Conservation (phyloP, 2,329 filamentous ascomycete species). For the Bertia moriformis region DNA sequence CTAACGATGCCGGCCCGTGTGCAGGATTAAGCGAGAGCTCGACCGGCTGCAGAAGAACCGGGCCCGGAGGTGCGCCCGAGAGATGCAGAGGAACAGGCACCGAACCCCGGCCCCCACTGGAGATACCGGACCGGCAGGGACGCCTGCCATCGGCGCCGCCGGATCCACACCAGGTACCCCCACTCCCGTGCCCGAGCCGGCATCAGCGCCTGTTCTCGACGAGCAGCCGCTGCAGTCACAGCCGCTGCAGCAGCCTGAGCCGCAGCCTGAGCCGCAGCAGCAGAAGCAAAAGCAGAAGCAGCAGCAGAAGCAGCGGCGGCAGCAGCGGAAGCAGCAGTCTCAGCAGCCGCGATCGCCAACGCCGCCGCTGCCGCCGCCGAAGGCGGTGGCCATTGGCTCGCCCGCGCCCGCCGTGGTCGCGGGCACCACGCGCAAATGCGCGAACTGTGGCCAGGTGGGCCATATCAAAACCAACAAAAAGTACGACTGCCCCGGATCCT, state of each 20-base stretch:
- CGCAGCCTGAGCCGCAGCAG: too few relatives aligned
- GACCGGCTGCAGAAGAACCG: constrained; percentile 80
- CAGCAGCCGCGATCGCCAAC: neutral
- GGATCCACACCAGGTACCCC: constrained; percentile 25
- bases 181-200: constrained; percentile 24
- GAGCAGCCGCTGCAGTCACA: neutral
- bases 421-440: constrained; percentile 79
- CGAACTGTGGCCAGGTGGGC: constrained; percentile 89
- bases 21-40: constrained; percentile 59
- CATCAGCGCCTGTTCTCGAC: neutral
- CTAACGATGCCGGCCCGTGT: constrained; percentile 8
- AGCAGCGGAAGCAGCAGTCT: neutral
- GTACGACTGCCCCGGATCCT: constrained; percentile 33
- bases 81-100: constrained; percentile 66
- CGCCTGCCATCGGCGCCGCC: too few relatives aligned
- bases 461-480: constrained; percentile 99
- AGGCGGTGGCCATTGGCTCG: constrained; percentile 4
- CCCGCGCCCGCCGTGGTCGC: constrained; percentile 15
- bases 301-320: neutral
- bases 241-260: neutral
- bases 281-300: too few relatives aligned
- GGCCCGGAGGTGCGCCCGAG: constrained; percentile 74
- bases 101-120: too few relatives aligned
- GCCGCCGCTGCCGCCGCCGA: too few relatives aligned
- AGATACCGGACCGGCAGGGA: constrained; percentile 10